Evolutionary conservation across 176 grass and related monocot genomes (phyloP), one percentile per base, ranked within the genome.

Genomic region (Coix lacrymajobi): DNA sequence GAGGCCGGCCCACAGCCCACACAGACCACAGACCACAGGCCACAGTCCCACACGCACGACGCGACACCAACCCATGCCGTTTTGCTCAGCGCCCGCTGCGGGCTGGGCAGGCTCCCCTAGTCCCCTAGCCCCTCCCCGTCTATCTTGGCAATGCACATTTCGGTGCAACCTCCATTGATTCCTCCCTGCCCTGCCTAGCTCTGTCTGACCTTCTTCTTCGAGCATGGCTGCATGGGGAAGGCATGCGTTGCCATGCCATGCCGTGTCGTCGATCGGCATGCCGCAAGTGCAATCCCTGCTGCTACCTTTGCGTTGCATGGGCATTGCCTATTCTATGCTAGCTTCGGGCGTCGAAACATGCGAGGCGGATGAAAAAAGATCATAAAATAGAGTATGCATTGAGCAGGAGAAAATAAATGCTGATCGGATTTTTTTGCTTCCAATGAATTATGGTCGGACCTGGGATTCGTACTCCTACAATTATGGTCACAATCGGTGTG

Each of bases 91-190:
- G 3, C 60, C 29, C 30, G 62, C 87, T 29, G 79, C 77, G 82
- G 69, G 79, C 12, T 74, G 9, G 43, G n/a, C n/a, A n/a, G 37
- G 37, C 13, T 8, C 0, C 13, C 13, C 19, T 3, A n/a, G n/a
- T 15, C 44, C 45, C 3, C 17, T 15, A 0, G 33, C 2, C 33
- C 33, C 33, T 33, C 33, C 34, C 0, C 58, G 5, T 38, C 78
- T 39, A 69, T 69, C 63, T 67, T 90, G 86, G 90, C 73, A 79
- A 80, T 85, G 74, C 31, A 36, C 86, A 75, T 87, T 87, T 85
- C 81, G 61, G 90, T 92, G 87, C 75, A 87, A 80, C 63, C 76
- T 24, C 63, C 64, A 37, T 77, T 77, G 69, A 65, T 45, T 37
- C 28, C 33, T 43, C 30, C 57, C 8, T 36, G 40, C 85, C 58